A percentile compares a stretch with the other conserved stretches of the same genome.
phyloP scores from a whole-genome alignment of 495 filamentous ascomycete genomes.

The Penicillium verhagenii region DNA sequence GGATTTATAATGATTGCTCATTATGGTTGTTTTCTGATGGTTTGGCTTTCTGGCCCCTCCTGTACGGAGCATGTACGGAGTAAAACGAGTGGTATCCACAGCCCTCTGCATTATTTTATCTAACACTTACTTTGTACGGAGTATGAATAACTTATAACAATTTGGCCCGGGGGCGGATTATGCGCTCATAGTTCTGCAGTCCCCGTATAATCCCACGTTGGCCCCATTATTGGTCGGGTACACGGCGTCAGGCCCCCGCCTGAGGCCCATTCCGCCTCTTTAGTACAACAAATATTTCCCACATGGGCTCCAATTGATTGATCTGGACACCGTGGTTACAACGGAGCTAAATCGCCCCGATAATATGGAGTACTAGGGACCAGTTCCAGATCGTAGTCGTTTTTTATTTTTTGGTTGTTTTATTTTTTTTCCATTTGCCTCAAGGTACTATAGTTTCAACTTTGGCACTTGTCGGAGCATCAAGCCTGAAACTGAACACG shows the following conservation, averaged over 20 bases:
- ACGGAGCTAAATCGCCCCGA: not conserved
- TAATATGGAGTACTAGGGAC: not conserved
- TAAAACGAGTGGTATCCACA: not conserved
- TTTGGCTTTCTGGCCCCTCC: not conserved
- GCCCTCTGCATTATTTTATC: slow-evolving; percentile 1
- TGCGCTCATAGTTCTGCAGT: slow-evolving; percentile 13
- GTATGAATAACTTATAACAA: no score
- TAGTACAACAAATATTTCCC: not conserved
- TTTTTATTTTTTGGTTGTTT: no score
- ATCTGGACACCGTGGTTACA: slow-evolving; percentile 1
- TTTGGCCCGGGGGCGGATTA: not conserved
- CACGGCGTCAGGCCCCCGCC: not conserved
- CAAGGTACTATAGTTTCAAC: no score
- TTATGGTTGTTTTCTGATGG: not conserved
- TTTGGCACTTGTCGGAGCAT: slow-evolving; percentile 15
- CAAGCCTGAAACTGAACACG: slow-evolving; percentile 28
- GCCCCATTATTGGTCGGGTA: not conserved
- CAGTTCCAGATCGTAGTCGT: not conserved
- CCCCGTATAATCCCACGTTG: not conserved
- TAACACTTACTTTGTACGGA: no score
- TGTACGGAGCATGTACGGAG: not conserved
- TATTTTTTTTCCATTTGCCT: no score
- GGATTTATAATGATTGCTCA: not conserved
- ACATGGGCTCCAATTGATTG: not conserved
- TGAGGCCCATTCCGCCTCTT: not conserved